phyloP scores from a whole-genome alignment of 2,329 filamentous ascomycete species.

The Escovopsis sp. region DNA sequence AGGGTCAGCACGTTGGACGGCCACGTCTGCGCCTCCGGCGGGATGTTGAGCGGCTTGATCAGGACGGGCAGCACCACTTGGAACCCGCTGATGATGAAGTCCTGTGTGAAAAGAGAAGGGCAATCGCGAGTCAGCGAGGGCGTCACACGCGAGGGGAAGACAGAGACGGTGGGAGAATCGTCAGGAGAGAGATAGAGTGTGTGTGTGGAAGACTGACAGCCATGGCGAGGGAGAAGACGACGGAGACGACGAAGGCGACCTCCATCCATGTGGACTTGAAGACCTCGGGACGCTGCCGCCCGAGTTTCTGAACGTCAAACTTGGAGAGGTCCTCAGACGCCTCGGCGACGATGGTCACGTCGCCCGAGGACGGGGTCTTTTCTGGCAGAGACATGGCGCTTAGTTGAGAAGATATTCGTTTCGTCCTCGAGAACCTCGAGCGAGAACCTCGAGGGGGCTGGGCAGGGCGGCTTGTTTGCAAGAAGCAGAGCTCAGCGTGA shows the following conservation, averaged over 20 bases:
- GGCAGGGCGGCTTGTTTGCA: too few relatives aligned
- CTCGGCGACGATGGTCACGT: conserved; percentile 5
- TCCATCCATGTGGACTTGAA: conserved; percentile 39
- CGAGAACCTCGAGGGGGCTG: too few relatives aligned
- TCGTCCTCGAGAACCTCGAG: too few relatives aligned
- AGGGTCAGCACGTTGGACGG: conserved; percentile 45
- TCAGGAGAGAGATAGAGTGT: too few relatives aligned
- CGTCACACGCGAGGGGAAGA: too few relatives aligned
- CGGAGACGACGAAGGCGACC: conserved; percentile 41
- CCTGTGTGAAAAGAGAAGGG: conserved; percentile 21
- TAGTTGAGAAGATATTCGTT: too few relatives aligned
- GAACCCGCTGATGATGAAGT: conserved; percentile 63
- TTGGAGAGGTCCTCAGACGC: conserved; percentile 6
- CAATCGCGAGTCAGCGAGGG: too few relatives aligned
- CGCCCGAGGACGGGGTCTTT: conserved; percentile 2
- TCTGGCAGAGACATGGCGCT: conserved; percentile 3
- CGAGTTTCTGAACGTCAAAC: conserved; percentile 36
- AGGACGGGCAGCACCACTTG: conserved; percentile 53
- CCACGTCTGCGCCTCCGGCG: conserved; percentile 45
- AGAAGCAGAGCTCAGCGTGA: too few relatives aligned
- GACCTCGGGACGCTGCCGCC: conserved; percentile 38
- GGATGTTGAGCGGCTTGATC: conserved; percentile 44
- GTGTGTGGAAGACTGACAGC: conserved; percentile 32
- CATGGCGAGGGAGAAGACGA: conserved; percentile 43
- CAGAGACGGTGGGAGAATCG: too few relatives aligned